These are phyloP conservation scores for Dactylellina sp. DNA, from an alignment of 2,329 filamentous ascomycete genomes.

Conservation along the genomic window DNA sequence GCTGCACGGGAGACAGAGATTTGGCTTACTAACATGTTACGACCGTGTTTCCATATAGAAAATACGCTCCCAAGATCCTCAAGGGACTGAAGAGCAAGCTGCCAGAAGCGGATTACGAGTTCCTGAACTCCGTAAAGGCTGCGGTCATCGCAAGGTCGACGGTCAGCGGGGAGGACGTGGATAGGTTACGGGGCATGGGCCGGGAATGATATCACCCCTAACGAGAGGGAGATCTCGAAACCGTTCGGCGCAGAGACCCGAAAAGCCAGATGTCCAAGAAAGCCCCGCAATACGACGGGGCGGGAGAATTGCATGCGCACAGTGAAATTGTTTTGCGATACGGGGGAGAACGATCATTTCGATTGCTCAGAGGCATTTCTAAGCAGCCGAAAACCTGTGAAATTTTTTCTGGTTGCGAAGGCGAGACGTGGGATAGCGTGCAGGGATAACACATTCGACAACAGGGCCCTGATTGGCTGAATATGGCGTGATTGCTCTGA, in stretches of 20 bases:
- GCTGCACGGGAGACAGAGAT: not conserved
- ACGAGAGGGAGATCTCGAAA: not conserved
- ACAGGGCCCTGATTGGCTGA: conserved; percentile 41
- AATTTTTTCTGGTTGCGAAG: conserved; percentile 9
- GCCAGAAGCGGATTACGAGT: conserved; percentile 53
- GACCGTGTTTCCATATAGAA: conserved; percentile 55
- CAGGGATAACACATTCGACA: not conserved
- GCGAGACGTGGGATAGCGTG: conserved; percentile 4
- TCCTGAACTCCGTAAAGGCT: conserved; percentile 57
- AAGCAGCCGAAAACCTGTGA: conserved; percentile 6
- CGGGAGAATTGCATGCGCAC: not conserved
- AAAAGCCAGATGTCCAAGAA: conserved; percentile 1
- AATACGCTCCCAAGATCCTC: conserved; percentile 60
- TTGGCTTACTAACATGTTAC: conserved; percentile 20
- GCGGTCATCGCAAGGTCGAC: conserved; percentile 57
- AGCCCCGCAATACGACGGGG: not conserved
- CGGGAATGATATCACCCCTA: not conserved
- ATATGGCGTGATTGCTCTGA: conserved; percentile 48
- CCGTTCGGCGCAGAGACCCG: conserved; percentile 13
- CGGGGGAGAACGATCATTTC: conserved; percentile 1
- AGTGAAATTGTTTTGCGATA: not conserved
- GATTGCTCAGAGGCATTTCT: conserved; percentile 30
- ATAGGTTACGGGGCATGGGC: conserved; percentile 46
- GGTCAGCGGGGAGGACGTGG: conserved; percentile 55
- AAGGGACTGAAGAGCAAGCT: conserved; percentile 57